Evolutionary conservation across 495 filamentous ascomycete species (phyloP).

Genomic region (Oidiodendron maius): DNA sequence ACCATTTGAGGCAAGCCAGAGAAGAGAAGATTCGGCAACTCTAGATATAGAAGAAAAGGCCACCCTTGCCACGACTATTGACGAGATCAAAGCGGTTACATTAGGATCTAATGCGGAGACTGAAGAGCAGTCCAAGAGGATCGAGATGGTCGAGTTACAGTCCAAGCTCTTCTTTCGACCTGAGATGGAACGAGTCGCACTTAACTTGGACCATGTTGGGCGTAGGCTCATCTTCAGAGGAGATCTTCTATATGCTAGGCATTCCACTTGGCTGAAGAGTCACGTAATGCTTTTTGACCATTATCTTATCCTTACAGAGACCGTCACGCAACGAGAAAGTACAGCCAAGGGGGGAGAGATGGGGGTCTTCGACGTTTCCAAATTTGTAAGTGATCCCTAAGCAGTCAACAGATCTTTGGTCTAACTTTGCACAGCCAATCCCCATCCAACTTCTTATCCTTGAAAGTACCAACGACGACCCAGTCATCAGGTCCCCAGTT

Average conservation of each 20-base stretch:
- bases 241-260: slow-evolving; percentile 80
- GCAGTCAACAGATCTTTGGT: background rate
- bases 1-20: too few relatives aligned
- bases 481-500: slow-evolving; percentile 72
- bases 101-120: slow-evolving; percentile 90
- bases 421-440: slow-evolving; percentile 59
- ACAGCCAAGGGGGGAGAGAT: slow-evolving; percentile 61
- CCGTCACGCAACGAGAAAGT: slow-evolving; percentile 56
- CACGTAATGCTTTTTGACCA: slow-evolving; percentile 94
- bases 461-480: slow-evolving; percentile 86
- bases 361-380: slow-evolving; percentile 94
- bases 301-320: slow-evolving; percentile 89
- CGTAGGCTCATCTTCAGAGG: slow-evolving; percentile 84
- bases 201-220: slow-evolving; percentile 88
- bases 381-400: slow-evolving; percentile 52
- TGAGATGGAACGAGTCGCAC: slow-evolving; percentile 79
- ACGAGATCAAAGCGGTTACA: slow-evolving; percentile 89
- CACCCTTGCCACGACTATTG: slow-evolving; percentile 79
- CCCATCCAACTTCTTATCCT: slow-evolving; percentile 94
- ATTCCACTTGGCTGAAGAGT: slow-evolving; percentile 86
- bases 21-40: too few relatives aligned
- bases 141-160: slow-evolving; percentile 84
- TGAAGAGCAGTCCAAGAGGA: slow-evolving; percentile 88
- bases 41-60: slow-evolving; percentile 84
- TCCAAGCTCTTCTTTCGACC: slow-evolving; percentile 76